Evolutionary conservation across 257 asterid genomes (phyloP), one percentile per base, ranked within the genome.

Genomic region (Nicotiana otophora): DNA sequence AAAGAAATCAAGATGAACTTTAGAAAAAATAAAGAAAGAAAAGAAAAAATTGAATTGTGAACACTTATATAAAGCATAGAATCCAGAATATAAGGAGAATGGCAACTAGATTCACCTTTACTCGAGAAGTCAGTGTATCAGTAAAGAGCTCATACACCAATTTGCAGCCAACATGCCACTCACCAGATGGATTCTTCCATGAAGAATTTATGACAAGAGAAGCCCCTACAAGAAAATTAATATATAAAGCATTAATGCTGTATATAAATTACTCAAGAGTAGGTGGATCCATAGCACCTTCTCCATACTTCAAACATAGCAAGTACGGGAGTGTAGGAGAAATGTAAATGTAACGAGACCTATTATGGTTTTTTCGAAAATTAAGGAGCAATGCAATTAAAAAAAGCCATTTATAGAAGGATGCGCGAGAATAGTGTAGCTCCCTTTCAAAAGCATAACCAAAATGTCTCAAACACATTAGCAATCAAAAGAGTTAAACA

Each of bases 181-280:
- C 94, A 77, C 99, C 99, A 46, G 94, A 87, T 81, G 98, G 97
- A 88, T 96, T 96, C 83, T 93, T 92, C 99, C 99, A 94, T 1
- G 95, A 91, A 23, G 97, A 81, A 87, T 91, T 96, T 69, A 92
- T 88, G 85, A 87, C 88, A 87, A 96, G 88, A 65, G 93, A 77
- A 82, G 95, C 87, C 84, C 98, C 99, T 96, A 88, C 36, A 81
- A 66, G 10, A 30, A 51, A 66, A 10, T 48, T 15, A 51, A 74
- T 8, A 51, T 15, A 51, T 26, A 11, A 51, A 51, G 62, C 17
- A 51, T 2, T 48, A 26, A 74, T 48, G 62, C 3, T 26, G 62
- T 20, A 70, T 11, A 74, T 19, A 74, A 74, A 48, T 26, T 20
- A 48, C 51, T 48, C 62, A 48, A 15, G 62, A 26, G 42, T 23